These are phyloP conservation scores for Mallotus repandus DNA, from an alignment of 441 rosid genomes.

Conservation along the genomic window DNA sequence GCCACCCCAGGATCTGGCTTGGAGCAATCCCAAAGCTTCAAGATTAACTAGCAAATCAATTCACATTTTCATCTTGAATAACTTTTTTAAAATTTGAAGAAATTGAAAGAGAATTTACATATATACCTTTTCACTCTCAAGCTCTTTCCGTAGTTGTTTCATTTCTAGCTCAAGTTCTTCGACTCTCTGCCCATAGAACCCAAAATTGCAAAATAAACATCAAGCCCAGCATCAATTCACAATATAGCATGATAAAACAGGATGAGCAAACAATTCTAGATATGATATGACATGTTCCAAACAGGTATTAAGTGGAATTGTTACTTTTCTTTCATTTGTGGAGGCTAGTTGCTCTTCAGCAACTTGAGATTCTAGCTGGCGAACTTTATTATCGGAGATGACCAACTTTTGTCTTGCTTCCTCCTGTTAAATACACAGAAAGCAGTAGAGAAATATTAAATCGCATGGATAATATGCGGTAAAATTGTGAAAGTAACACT, in stretches of 20 bases:
- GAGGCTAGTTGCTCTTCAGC: constrained; percentile 67
- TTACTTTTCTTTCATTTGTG: constrained; percentile 67
- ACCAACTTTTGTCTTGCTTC: constrained; percentile 87
- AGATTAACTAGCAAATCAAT: neutral
- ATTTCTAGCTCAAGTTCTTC: constrained; percentile 78
- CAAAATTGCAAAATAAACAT: constrained; percentile 20
- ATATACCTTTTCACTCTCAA: constrained; percentile 85
- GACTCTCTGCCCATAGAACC: constrained; percentile 50
- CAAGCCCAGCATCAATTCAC: constrained; percentile 13
- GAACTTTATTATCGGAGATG: constrained; percentile 74
- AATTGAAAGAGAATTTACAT: constrained; percentile 24
- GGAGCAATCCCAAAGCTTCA: too few species aligned
- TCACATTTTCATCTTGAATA: neutral
- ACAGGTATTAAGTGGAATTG: constrained; percentile 21
- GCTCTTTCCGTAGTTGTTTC: constrained; percentile 56
- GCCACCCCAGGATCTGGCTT: neutral
- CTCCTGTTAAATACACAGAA: constrained; percentile 49
- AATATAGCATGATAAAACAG: neutral
- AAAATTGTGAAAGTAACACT: constrained; percentile 9
- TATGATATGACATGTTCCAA: neutral
- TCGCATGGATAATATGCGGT: neutral
- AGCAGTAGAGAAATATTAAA: constrained; percentile 12
- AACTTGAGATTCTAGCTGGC: constrained; percentile 87
- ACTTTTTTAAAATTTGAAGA: neutral
- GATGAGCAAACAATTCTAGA: neutral